phyloP scores from a whole-genome alignment of 2,329 filamentous ascomycete genomes.

The Exophiala dermatitidis region DNA sequence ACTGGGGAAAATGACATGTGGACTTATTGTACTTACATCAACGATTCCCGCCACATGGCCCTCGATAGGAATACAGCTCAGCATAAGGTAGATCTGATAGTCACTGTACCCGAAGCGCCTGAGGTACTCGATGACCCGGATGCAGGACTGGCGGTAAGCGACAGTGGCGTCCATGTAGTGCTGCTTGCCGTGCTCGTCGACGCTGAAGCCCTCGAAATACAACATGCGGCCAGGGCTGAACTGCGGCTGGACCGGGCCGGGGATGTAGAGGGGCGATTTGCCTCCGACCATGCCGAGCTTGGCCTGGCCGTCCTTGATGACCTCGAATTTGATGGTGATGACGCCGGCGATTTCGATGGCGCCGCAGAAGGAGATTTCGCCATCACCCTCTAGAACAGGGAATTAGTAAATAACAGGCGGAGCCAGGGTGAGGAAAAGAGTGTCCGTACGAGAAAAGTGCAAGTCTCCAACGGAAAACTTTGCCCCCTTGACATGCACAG shows the following conservation, averaged over 20 bases:
- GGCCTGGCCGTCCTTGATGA: slow-evolving; percentile 72
- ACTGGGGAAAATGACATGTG: not conserved
- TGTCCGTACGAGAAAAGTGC: slow-evolving; percentile 60
- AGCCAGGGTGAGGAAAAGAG: not conserved
- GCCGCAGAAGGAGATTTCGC: slow-evolving; percentile 81
- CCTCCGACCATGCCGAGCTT: slow-evolving; percentile 55
- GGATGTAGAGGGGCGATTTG: slow-evolving; percentile 76
- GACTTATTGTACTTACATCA: slow-evolving; percentile 43
- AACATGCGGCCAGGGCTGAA: slow-evolving; percentile 76
- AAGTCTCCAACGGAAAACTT: slow-evolving; percentile 88
- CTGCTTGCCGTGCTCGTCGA: slow-evolving; percentile 82
- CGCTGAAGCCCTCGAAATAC: slow-evolving; percentile 74
- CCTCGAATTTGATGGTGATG: slow-evolving; percentile 83
- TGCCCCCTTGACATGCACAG: slow-evolving; percentile 74
- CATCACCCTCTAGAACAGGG: slow-evolving; percentile 60
- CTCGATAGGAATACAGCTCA: slow-evolving; percentile 80
- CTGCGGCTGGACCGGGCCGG: slow-evolving; percentile 79
- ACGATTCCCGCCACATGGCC: slow-evolving; percentile 85
- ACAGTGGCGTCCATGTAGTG: slow-evolving; percentile 82
- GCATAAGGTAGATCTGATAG: slow-evolving; percentile 77
- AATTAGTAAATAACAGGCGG: not conserved
- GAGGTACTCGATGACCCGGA: slow-evolving; percentile 73
- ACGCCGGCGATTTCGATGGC: slow-evolving; percentile 92
- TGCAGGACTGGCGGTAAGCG: slow-evolving; percentile 73
- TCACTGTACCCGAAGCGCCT: slow-evolving; percentile 61